Evolutionary conservation across 805 yeast genomes (phyloP).

Genomic region (Saturnispora hagleri): DNA sequence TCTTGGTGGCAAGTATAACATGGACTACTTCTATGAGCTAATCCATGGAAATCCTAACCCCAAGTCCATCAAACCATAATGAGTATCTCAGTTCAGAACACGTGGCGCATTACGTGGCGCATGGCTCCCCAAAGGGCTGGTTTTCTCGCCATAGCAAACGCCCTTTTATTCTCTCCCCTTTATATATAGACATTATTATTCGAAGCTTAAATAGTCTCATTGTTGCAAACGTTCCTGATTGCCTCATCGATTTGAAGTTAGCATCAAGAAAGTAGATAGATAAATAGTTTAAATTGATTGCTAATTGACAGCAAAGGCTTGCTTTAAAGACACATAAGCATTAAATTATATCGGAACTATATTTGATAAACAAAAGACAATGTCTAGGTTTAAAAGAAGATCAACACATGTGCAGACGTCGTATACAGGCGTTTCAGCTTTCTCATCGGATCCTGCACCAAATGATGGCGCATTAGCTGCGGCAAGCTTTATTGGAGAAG

Average conservation of each 20-base stretch:
- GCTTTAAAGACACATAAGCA: not conserved
- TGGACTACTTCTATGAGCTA: slow-evolving; percentile 10
- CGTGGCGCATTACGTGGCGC: slow-evolving; percentile 1
- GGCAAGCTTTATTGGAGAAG: slow-evolving; percentile 47
- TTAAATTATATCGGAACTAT: not conserved
- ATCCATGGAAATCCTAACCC: slow-evolving; percentile 2
- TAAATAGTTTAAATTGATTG: not conserved
- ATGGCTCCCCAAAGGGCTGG: not conserved
- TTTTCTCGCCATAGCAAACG: not conserved
- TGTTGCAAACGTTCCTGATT: not conserved
- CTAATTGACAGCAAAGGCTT: not conserved
- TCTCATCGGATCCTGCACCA: slow-evolving; percentile 20
- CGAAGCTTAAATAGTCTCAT: not conserved
- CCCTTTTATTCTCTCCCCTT: not conserved
- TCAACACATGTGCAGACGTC: slow-evolving; percentile 9
- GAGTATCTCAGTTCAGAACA: not conserved
- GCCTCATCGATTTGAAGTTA: not conserved
- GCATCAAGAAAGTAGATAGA: not conserved
- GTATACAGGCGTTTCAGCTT: slow-evolving; percentile 15
- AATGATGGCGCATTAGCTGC: slow-evolving; percentile 54
- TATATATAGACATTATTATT: not conserved
- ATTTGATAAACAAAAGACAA: not conserved
- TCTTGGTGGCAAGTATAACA: slow-evolving; percentile 20
- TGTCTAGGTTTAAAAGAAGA: not conserved
- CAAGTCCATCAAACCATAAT: not conserved